Evolutionary conservation across 257 asterid species (phyloP).

Genomic region (Oldenlandia corymbosa): DNA sequence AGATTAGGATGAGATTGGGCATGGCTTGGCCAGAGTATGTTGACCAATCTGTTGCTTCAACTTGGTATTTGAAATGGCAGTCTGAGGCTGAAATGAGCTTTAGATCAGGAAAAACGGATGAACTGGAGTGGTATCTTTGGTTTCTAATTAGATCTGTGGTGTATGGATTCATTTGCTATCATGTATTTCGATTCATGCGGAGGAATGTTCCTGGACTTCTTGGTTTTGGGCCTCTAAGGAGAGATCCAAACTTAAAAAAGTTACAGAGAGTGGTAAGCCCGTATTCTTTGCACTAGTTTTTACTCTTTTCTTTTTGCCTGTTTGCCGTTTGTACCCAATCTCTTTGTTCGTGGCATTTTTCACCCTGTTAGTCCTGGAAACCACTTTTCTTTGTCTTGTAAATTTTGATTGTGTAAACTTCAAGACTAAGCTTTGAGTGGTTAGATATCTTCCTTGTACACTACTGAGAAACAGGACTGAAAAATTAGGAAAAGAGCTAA

Average conservation of each 20-base stretch:
- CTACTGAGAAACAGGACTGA: not conserved
- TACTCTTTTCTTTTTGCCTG: not conserved
- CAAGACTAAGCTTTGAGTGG: too few species aligned
- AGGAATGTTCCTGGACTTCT: slow-evolving; percentile 67
- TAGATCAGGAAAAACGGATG: slow-evolving; percentile 52
- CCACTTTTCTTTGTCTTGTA: too few species aligned
- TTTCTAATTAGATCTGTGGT: slow-evolving; percentile 61
- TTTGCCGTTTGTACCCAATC: not conserved
- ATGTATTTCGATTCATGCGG: slow-evolving; percentile 49
- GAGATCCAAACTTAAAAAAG: slow-evolving; percentile 73
- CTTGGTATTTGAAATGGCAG: slow-evolving; percentile 90
- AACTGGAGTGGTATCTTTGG: slow-evolving; percentile 69
- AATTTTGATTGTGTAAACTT: too few species aligned
- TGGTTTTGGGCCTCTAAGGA: slow-evolving; percentile 71
- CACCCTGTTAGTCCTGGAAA: not conserved
- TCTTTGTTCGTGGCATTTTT: not conserved
- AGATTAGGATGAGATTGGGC: slow-evolving; percentile 77
- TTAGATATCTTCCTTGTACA: too few species aligned
- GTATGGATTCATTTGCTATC: slow-evolving; percentile 58
- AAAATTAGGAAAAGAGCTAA: not conserved
- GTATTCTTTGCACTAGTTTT: slow-evolving; percentile 19
- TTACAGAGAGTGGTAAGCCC: slow-evolving; percentile 64
- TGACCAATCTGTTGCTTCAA: slow-evolving; percentile 58
- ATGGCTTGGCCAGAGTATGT: slow-evolving; percentile 96
- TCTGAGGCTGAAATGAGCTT: slow-evolving; percentile 70